phyloP scores from a whole-genome alignment of 2,329 filamentous ascomycete genomes.

The Botrytis sinoallii region DNA sequence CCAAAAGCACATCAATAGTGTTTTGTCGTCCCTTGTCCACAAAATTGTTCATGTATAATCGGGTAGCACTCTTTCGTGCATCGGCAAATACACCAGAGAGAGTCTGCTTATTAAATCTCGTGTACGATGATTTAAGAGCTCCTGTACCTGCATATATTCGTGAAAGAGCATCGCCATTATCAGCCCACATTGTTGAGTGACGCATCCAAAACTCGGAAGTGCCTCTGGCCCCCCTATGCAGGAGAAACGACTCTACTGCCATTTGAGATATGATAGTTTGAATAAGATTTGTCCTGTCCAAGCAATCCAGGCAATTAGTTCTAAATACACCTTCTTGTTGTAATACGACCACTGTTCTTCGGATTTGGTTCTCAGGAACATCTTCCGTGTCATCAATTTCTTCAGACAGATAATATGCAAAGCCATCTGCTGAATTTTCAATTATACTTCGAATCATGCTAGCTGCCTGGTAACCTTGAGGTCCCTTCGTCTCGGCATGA shows the following conservation, averaged over 20 bases:
- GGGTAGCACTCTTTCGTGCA: constrained; percentile 86
- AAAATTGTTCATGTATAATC: constrained; percentile 97
- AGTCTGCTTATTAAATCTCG: constrained; percentile 92
- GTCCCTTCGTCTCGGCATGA: constrained; percentile 86
- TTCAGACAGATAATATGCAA: constrained; percentile 88
- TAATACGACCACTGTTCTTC: constrained; percentile 62
- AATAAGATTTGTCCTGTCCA: constrained; percentile 93
- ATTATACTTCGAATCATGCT: constrained; percentile 77
- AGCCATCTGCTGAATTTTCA: constrained; percentile 74
- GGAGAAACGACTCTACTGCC: constrained; percentile 81
- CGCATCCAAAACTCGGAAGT: constrained; percentile 84
- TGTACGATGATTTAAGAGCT: constrained; percentile 92
- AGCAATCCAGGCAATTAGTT: constrained; percentile 92
- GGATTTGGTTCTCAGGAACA: constrained; percentile 39
- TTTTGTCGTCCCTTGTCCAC: constrained; percentile 88
- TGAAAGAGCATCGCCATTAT: constrained; percentile 91
- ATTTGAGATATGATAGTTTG: constrained; percentile 95
- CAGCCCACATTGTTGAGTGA: constrained; percentile 92
- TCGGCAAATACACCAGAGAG: constrained; percentile 91
- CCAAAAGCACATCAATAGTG: constrained; percentile 90
- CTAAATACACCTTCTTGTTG: constrained; percentile 95
- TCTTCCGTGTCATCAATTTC: constrained; percentile 51
- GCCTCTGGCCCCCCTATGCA: constrained; percentile 66
- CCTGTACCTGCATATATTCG: constrained; percentile 97
- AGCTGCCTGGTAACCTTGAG: constrained; percentile 87